Percentiles rank a stretch among this genome's conserved stretches.
Evolutionary conservation across 495 filamentous ascomycete species (phyloP).

Genomic region (Podospora comata): DNA sequence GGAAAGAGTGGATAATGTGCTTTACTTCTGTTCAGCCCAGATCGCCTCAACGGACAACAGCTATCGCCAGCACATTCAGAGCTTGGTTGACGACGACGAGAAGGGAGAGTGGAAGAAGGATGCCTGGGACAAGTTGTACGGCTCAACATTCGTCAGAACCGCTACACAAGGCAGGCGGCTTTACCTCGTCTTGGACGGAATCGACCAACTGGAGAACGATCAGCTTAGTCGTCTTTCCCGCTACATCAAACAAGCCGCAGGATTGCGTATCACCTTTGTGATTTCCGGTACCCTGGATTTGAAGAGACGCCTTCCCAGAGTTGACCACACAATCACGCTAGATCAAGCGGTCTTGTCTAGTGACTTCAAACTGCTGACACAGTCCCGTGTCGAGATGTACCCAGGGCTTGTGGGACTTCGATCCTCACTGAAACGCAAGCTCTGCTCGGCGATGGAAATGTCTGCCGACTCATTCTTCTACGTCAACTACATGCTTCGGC

Average conservation of each 20-base stretch:
- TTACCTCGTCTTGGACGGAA: constrained; percentile 2
- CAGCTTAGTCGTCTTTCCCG: background rate
- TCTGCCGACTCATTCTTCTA: constrained; percentile 9
- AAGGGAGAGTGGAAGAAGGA: background rate
- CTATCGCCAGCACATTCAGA: constrained; percentile 10
- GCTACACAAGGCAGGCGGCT: background rate
- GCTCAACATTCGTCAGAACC: background rate
- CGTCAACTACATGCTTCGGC: constrained; percentile 8
- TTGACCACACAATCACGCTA: background rate
- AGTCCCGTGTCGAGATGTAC: background rate
- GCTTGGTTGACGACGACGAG: background rate
- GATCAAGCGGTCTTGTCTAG: background rate
- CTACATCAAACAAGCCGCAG: background rate
- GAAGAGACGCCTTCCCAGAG: background rate
- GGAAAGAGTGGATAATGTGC: constrained; percentile 1
- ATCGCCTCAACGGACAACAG: constrained; percentile 5
- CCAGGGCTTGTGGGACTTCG: constrained; percentile 4
- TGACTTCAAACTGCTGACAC: constrained; percentile 3
- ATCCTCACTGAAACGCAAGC: background rate
- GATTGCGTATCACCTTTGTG: constrained; percentile 1
- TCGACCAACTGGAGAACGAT: constrained; percentile 8
- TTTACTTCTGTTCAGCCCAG: constrained; percentile 10
- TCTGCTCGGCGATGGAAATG: background rate
- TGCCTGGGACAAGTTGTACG: constrained; percentile 5
- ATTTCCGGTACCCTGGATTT: background rate